Evolutionary conservation across 164 flowering plant species (phyloP), one percentile per base, ranked within the genome.

Genomic region (Vitis cinerea): DNA sequence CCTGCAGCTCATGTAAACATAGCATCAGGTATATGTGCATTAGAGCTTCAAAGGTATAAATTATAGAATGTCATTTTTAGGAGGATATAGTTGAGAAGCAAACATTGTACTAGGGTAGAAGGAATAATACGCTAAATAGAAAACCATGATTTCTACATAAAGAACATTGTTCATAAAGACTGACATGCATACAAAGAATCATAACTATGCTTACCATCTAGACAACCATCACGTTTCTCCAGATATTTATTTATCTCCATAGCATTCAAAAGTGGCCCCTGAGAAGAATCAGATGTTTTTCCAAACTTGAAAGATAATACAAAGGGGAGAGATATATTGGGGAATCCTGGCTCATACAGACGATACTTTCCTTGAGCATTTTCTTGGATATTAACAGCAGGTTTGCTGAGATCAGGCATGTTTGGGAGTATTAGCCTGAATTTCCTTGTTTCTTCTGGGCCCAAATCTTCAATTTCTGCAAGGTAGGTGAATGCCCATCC

Each of bases 401-500:
- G 77, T 79, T 87, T 90, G 88, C 87, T 87, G 66, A 87, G 31
- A 1, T 89, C 95, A 66, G 94, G 86, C 64, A 66, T 61, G 14
- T 81, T 93, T 4, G 95, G 97, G 14, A 96, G 83, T 1, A 79
- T 60, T 3, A 96, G 90, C 86, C 91, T 84, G 66, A 96, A 96
- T 76, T 87, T 90, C 62, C 99, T 83, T 10, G 82, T 65, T 61
- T 90, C 95, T 70, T 62, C 69, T 19, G 89, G 80, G 76, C 72
- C 75, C 79, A 93, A 79, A 74, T 96, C 97, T 83, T 92, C 98
- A 70, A 96, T 89, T 81, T 96, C 99, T 8, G 98, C 91, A 67
- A 96, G 90, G 75, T 96, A 93, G 3, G 89, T 75, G 73, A 79
- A 71, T n/a, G 99, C 99, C 99, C 99, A 96, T 10, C 98, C 98